phyloP scores from a whole-genome alignment of 1,139 yeast species.

The Debaryomycetaceae sp. region DNA sequence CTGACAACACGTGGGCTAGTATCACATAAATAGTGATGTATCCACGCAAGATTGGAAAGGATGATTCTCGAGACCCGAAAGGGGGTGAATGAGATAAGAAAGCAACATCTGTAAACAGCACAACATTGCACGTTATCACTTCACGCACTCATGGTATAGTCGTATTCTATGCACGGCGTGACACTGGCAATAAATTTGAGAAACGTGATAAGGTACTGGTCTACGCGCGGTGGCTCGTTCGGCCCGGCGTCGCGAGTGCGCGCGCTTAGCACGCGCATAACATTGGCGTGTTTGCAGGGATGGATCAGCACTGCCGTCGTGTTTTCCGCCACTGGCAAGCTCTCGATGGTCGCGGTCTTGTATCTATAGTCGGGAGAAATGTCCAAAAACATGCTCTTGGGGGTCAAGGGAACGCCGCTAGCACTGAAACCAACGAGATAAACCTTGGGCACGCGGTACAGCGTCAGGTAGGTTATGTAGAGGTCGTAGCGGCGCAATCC shows the following conservation, averaged over 20 bases:
- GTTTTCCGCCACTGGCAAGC: constrained; percentile 71
- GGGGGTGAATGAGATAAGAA: too few species aligned
- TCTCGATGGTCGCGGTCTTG: constrained; percentile 93
- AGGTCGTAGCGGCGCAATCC: constrained; percentile 69
- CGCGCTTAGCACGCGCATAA: constrained; percentile 61
- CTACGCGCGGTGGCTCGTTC: constrained; percentile 42
- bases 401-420: constrained; percentile 77
- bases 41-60: too few species aligned
- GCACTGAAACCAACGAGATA: constrained; percentile 80
- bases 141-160: constrained; percentile 84
- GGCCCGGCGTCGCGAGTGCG: constrained; percentile 14
- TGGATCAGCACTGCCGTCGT: constrained; percentile 86
- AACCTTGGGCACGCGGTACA: constrained; percentile 92
- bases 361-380: constrained; percentile 85
- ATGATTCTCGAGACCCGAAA: too few species aligned
- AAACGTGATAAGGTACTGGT: constrained; percentile 80
- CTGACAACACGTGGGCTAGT: too few species aligned
- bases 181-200: constrained; percentile 93
- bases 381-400: constrained; percentile 90
- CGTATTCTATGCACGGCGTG: constrained; percentile 95
- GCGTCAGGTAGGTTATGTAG: constrained; percentile 85
- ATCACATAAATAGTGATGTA: too few species aligned
- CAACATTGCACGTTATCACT: too few species aligned
- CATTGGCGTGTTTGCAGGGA: constrained; percentile 93
- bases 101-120: too few species aligned